Percentiles rank a stretch among this genome's conserved stretches.
phyloP scores from a whole-genome alignment of 345 rosid species.

The Xanthoceras sorbifolium region DNA sequence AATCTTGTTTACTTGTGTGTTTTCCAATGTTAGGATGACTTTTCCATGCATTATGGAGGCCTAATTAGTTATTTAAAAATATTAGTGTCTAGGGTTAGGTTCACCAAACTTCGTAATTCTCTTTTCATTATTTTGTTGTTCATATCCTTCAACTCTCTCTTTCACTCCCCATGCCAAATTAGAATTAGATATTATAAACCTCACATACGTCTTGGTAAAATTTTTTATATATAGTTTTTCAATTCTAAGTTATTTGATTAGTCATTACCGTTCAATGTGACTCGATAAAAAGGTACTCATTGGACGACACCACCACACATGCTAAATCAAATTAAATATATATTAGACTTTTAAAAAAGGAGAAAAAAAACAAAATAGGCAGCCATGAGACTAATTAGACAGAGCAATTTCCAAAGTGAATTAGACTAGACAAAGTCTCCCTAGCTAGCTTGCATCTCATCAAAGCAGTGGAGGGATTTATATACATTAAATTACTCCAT shows the following conservation, averaged over 20 bases:
- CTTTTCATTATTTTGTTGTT: no score
- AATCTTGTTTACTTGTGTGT: conserved; percentile 19
- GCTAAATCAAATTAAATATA: no score
- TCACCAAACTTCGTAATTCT: not conserved
- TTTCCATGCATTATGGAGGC: conserved; percentile 24
- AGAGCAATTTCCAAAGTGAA: conserved; percentile 13
- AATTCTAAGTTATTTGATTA: not conserved
- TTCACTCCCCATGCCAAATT: no score
- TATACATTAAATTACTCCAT: not conserved
- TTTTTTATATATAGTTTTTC: not conserved
- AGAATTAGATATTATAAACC: no score
- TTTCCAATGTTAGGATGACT: conserved; percentile 15
- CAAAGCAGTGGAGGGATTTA: conserved; percentile 13
- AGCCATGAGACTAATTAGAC: not conserved
- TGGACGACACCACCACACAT: no score
- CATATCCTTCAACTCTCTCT: no score
- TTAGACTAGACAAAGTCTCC: not conserved
- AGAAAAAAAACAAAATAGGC: no score
- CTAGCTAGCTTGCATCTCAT: not conserved
- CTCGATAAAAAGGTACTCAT: no score
- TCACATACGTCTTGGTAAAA: no score
- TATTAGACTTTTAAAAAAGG: no score
- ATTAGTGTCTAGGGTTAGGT: conserved; percentile 18
- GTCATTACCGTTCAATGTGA: no score
- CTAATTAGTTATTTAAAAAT: not conserved